Evolutionary conservation across 441 rosid genomes (phyloP).

Genomic region (Monsonia emarginata): DNA sequence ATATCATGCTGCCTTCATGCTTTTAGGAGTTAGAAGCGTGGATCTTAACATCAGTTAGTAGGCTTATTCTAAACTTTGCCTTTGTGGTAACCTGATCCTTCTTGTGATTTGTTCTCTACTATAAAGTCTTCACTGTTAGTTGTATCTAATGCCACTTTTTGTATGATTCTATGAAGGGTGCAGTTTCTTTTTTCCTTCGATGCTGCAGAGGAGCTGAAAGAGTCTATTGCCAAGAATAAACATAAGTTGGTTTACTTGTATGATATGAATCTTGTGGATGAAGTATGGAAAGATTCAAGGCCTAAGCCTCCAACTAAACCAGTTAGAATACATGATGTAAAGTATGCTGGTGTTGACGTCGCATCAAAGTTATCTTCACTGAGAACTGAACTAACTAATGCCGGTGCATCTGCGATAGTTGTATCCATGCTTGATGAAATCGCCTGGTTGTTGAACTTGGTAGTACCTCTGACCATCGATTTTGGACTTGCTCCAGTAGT

Average conservation of each 20-base stretch:
- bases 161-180: slow-evolving; percentile 67
- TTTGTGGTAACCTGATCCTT: slow-evolving; percentile 2
- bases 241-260: slow-evolving; percentile 75
- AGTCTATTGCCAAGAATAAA: slow-evolving; percentile 59
- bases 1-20: background rate
- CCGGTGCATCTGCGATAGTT: slow-evolving; percentile 70
- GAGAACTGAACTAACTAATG: slow-evolving; percentile 55
- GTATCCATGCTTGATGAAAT: slow-evolving; percentile 95
- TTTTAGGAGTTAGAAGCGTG: background rate
- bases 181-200: slow-evolving; percentile 95
- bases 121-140: slow-evolving; percentile 10
- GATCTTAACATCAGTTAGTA: background rate
- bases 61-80: background rate
- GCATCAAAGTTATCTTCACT: slow-evolving; percentile 56
- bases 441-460: slow-evolving; percentile 94
- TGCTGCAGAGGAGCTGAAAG: slow-evolving; percentile 90
- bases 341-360: slow-evolving; percentile 77
- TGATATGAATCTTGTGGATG: slow-evolving; percentile 67
- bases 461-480: slow-evolving; percentile 25
- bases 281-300: slow-evolving; percentile 79
- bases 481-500: background rate
- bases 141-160: slow-evolving; percentile 33
- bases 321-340: slow-evolving; percentile 72
- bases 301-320: slow-evolving; percentile 71
- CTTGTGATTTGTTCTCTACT: background rate